Evolutionary conservation across 1,284 basidiomycete species (phyloP).

Genomic region (Boletus mariae): DNA sequence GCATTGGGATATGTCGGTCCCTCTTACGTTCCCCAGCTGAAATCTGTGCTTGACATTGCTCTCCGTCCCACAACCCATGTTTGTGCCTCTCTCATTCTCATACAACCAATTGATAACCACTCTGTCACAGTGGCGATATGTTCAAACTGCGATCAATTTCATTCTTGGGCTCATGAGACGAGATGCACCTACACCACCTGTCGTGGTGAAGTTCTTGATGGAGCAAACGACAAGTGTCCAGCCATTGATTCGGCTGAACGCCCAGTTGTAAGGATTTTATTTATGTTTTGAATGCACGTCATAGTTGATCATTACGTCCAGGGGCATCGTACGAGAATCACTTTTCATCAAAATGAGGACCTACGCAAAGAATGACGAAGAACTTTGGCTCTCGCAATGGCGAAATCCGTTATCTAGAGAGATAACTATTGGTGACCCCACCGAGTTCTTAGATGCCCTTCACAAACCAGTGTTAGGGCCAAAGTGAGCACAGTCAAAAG

Average conservation of each 20-base stretch:
- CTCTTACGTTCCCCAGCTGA: slow-evolving; percentile 40
- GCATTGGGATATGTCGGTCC: slow-evolving; percentile 4
- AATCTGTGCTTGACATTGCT: slow-evolving; percentile 68
- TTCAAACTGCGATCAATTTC: slow-evolving; percentile 75
- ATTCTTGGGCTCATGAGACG: slow-evolving; percentile 72
- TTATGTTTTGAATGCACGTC: slow-evolving; percentile 12
- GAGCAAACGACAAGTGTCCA: slow-evolving; percentile 75
- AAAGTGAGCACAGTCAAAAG: slow-evolving; percentile 15
- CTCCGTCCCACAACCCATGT: slow-evolving; percentile 68
- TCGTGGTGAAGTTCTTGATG: slow-evolving; percentile 68
- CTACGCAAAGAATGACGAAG: slow-evolving; percentile 63
- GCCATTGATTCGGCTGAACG: slow-evolving; percentile 71
- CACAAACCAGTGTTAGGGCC: slow-evolving; percentile 38
- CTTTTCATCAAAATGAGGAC: slow-evolving; percentile 84
- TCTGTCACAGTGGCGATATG: slow-evolving; percentile 79
- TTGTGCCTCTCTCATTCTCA: slow-evolving; percentile 24
- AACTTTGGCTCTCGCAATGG: slow-evolving; percentile 81
- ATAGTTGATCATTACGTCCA: slow-evolving; percentile 29
- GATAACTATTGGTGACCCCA: slow-evolving; percentile 49
- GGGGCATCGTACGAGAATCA: slow-evolving; percentile 72
- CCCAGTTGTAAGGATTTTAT: slow-evolving; percentile 53
- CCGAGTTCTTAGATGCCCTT: slow-evolving; percentile 45
- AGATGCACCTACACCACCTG: slow-evolving; percentile 64
- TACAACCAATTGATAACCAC: slow-evolving; percentile 4
- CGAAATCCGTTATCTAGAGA: slow-evolving; percentile 66